Evolutionary conservation across 2,329 filamentous ascomycete genomes (phyloP).

Genomic region (Neofusicoccum umdonicola): DNA sequence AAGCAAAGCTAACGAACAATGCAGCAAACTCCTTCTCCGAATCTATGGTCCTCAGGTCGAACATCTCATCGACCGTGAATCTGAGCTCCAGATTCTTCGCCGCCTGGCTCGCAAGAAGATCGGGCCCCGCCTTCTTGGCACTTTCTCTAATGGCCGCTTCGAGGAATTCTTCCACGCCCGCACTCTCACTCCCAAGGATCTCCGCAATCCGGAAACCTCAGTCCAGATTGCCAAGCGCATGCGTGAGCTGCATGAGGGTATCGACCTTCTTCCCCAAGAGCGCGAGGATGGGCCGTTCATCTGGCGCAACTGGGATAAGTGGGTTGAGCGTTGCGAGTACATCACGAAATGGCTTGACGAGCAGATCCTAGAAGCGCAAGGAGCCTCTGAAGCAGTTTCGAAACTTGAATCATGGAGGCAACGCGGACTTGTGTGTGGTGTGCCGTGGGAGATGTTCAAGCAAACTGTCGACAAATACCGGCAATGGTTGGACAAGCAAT

Average conservation of each 20-base stretch:
- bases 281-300: constrained; percentile 75
- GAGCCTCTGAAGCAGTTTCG: constrained; percentile 22
- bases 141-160: constrained; percentile 91
- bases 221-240: constrained; percentile 96
- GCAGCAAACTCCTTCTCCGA: constrained; percentile 75
- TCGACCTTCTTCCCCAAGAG: constrained; percentile 80
- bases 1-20: not conserved
- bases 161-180: constrained; percentile 89
- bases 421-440: constrained; percentile 75
- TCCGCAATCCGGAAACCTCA: constrained; percentile 79
- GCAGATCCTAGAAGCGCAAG: constrained; percentile 50
- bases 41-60: constrained; percentile 95
- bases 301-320: constrained; percentile 93
- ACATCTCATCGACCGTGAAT: constrained; percentile 90
- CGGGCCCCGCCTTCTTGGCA: constrained; percentile 84
- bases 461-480: constrained; percentile 75
- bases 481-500: constrained; percentile 67
- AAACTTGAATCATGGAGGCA: constrained; percentile 59
- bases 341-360: constrained; percentile 59
- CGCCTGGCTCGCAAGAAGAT: constrained; percentile 90
- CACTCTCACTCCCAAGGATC: constrained; percentile 71
- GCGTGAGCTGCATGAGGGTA: constrained; percentile 90
- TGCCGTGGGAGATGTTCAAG: constrained; percentile 77
- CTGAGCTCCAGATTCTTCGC: constrained; percentile 80
- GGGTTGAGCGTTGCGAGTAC: constrained; percentile 68